These are phyloP conservation scores for Malus domestica DNA, from an alignment of 306 rosid species.

Conservation along the genomic window DNA sequence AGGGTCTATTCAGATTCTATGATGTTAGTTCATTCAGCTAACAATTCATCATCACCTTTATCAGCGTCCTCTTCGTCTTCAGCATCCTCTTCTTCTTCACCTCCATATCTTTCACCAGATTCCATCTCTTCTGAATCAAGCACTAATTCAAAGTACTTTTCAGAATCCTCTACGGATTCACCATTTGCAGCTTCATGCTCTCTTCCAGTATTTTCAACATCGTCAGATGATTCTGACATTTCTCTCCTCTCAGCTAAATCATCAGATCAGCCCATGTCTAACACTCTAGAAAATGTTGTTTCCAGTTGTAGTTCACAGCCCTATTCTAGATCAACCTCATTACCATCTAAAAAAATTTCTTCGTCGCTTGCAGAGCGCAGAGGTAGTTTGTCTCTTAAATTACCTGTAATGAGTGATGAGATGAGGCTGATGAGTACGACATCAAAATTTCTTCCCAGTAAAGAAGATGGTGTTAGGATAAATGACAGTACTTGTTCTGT, in stretches of 20 bases:
- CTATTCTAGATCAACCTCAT: conserved; percentile 34
- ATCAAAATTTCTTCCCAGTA: conserved; percentile 27
- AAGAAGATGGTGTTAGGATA: conserved; percentile 24
- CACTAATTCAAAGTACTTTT: conserved; percentile 46
- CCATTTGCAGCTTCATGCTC: conserved; percentile 44
- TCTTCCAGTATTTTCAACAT: conserved; percentile 38
- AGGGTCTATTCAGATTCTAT: conserved; percentile 79
- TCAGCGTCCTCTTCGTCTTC: conserved; percentile 31
- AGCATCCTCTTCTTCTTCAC: conserved; percentile 42
- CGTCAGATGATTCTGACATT: conserved; percentile 48
- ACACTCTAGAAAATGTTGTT: conserved; percentile 34
- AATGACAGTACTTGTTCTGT: conserved; percentile 24
- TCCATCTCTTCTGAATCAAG: conserved; percentile 77
- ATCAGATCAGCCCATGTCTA: conserved; percentile 32
- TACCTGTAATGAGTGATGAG: conserved; percentile 54
- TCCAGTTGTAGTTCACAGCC: conserved; percentile 34
- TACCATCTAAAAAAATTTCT: conserved; percentile 49
- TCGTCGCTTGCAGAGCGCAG: conserved; percentile 87
- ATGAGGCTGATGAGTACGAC: conserved; percentile 28
- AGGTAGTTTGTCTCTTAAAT: conserved; percentile 69
- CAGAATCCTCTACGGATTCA: conserved; percentile 70
- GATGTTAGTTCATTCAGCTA: conserved; percentile 51
- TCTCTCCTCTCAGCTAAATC: conserved; percentile 42
- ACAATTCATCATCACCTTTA: conserved; percentile 51
- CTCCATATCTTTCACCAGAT: conserved; percentile 72